Percentiles rank a stretch among this genome's conserved stretches.
These are phyloP conservation scores for Mortierella polycephala DNA, from an alignment of 371 early-diverging fungal species.

Conservation along the genomic window DNA sequence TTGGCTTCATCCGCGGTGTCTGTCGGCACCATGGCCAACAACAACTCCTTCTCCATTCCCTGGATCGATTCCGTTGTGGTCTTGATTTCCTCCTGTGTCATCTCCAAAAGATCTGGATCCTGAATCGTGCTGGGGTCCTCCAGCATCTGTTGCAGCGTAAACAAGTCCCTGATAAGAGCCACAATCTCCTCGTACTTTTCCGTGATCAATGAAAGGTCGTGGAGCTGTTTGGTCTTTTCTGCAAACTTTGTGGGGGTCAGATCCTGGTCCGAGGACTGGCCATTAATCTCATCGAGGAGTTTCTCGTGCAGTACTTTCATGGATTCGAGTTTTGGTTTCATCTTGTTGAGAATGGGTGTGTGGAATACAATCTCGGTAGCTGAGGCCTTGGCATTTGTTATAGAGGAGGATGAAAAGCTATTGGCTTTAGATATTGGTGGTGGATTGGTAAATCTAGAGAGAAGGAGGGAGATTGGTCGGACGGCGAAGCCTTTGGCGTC, in stretches of 20 bases:
- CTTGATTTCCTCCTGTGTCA: constrained; percentile 68
- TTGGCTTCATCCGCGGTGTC: constrained; percentile 76
- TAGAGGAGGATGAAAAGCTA: constrained; percentile 9
- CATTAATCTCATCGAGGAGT: constrained; percentile 42
- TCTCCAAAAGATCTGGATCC: constrained; percentile 63
- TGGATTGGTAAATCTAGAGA: neutral
- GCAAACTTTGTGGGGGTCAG: constrained; percentile 40
- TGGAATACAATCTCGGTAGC: constrained; percentile 15
- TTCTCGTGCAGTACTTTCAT: constrained; percentile 47
- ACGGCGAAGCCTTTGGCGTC: neutral
- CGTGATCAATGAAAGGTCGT: constrained; percentile 42
- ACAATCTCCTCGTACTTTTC: constrained; percentile 37
- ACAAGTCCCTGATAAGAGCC: constrained; percentile 20
- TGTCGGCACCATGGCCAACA: constrained; percentile 66
- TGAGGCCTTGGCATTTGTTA: neutral
- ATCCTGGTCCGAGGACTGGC: constrained; percentile 16
- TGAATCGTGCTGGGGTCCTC: constrained; percentile 33
- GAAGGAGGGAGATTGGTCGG: constrained; percentile 4
- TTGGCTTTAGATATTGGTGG: neutral
- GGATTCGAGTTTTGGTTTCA: constrained; percentile 39
- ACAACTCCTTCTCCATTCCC: constrained; percentile 59
- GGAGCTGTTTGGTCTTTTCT: constrained; percentile 48
- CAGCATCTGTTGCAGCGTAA: constrained; percentile 45
- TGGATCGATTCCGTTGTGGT: constrained; percentile 51
- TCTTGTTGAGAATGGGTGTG: constrained; percentile 52